These are phyloP conservation scores for Neltuma alba DNA, from an alignment of 306 rosid species.

Conservation along the genomic window DNA sequence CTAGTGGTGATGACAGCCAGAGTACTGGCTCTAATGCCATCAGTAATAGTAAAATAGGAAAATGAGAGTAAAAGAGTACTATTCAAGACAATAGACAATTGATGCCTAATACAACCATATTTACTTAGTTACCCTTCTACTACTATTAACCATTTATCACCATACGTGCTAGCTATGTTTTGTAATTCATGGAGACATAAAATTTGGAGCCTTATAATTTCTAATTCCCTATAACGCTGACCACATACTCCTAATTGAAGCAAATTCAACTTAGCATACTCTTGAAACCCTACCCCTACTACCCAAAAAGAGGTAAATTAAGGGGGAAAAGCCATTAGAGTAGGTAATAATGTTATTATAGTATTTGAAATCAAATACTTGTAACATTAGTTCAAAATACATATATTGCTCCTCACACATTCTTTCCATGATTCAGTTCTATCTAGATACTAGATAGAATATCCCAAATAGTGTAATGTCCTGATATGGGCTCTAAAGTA, in stretches of 20 bases:
- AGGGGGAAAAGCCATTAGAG: background rate
- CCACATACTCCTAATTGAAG: constrained; percentile 9
- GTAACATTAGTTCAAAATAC: background rate
- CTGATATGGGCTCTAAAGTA: too few species aligned
- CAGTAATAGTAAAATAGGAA: too few species aligned
- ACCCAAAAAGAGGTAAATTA: background rate
- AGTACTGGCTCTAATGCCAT: too few species aligned
- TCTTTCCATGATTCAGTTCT: background rate
- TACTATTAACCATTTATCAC: too few species aligned
- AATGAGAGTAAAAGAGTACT: too few species aligned
- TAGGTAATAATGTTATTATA: background rate
- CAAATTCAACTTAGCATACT: constrained; percentile 13
- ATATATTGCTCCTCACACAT: background rate
- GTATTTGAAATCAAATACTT: background rate
- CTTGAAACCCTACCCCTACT: background rate
- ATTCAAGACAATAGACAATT: too few species aligned
- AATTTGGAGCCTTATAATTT: constrained; percentile 14
- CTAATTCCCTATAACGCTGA: constrained; percentile 7
- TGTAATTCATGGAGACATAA: constrained; percentile 10
- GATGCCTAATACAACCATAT: too few species aligned
- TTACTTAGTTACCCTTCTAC: too few species aligned
- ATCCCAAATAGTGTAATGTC: too few species aligned
- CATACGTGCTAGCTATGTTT: too few species aligned
- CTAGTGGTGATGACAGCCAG: too few species aligned
- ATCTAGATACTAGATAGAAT: background rate